Evolutionary conservation across 1,139 yeast genomes (phyloP), one percentile per base, ranked within the genome.

Genomic region (Suhomyces panamericanus): DNA sequence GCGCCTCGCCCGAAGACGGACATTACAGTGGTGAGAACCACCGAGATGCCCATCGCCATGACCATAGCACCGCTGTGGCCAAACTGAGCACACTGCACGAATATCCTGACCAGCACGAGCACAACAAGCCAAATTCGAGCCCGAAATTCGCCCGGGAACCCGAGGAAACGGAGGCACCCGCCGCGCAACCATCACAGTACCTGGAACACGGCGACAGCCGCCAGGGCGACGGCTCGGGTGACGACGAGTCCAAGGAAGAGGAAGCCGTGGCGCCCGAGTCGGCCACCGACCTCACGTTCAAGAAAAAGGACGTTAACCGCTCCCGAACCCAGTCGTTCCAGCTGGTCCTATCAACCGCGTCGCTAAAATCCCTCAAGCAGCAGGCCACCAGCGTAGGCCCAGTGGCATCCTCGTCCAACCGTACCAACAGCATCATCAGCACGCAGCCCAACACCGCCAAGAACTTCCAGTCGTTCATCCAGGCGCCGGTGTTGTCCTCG

Each of bases 271-370:
- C 35, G 9, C 41, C 43, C 7, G 48, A 43, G 20, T 35, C 39
- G 14, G 46, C 59, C 7, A 50, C 64, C 5, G 71, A 67, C 48
- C 60, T 68, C 39, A 64, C 70, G 24, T 81, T 81, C 64, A 78
- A 77, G 54, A 81, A 81, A 62, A 75, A 78, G 50, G 75, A 77
- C 35, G 70, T 78, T 15, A 73, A 74, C 15, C 72, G 77, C 47
- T 68, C 75, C 31, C 66, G 86, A 44, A 74, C 84, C 1, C 85
- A 79, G 54, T 77, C 82, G n/a, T 78, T 79, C 39, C 87, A 81
- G 57, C 77, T 83, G 40, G 85, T 81, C n/a, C 66, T 82, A 45
- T 79, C 85, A 30, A 75, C 82, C 22, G 83, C 83, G 4, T 80
- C 86, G 1, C 61, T 81, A 32, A 75, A 77, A 56, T 76, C 81